Percentiles rank a stretch among this genome's conserved stretches.
Conservation (phyloP, 768 basidiomycete species). For the Hydnomerulius pinastri region DNA sequence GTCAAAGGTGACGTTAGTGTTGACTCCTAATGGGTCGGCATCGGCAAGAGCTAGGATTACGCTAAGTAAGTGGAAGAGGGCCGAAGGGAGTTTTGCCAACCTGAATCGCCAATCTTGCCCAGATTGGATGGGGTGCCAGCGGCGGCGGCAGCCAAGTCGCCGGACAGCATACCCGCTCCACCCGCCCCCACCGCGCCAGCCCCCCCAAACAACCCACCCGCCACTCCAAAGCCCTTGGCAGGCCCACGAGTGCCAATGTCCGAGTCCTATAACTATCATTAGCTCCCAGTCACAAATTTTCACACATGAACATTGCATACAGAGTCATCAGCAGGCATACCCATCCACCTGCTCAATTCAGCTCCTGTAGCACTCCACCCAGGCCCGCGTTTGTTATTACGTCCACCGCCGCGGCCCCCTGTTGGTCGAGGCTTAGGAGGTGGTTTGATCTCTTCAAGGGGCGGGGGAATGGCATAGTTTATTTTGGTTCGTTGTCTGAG, state of each 20-base stretch:
- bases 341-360: conserved; percentile 78
- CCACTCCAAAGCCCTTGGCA: conserved; percentile 59
- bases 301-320: conserved; percentile 38
- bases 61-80: conserved; percentile 13
- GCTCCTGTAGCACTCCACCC: conserved; percentile 83
- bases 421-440: conserved; percentile 41
- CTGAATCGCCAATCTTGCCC: conserved; percentile 80
- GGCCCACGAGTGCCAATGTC: conserved; percentile 69
- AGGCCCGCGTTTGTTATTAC: conserved; percentile 46
- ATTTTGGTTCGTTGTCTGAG: conserved; percentile 64
- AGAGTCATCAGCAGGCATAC: conserved; percentile 70
- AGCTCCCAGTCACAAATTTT: neutral
- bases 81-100: conserved; percentile 38
- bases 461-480: conserved; percentile 82
- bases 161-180: conserved; percentile 58
- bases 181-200: conserved; percentile 48
- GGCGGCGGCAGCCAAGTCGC: conserved; percentile 58
- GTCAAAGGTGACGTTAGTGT: conserved; percentile 92
- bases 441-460: conserved; percentile 65
- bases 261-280: conserved; percentile 55
- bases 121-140: conserved; percentile 84
- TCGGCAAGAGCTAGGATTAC: conserved; percentile 74
- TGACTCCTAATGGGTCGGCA: conserved; percentile 93
- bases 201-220: conserved; percentile 55
- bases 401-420: conserved; percentile 37